phyloP scores from a whole-genome alignment of 1,284 basidiomycete genomes.

The Thecaphora thlaspeos region DNA sequence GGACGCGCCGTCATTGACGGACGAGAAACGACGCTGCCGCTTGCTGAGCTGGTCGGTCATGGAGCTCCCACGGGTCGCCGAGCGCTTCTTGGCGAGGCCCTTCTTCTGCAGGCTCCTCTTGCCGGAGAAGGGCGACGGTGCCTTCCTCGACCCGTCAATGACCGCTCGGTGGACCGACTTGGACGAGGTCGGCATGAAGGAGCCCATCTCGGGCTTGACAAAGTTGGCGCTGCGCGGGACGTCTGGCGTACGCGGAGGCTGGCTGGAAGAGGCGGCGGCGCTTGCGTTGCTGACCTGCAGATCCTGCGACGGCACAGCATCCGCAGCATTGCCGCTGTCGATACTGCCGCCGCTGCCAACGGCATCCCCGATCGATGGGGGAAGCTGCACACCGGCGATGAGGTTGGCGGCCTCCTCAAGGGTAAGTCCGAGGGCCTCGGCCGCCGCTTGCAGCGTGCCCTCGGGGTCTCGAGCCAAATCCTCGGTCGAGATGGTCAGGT shows the following conservation, averaged over 20 bases:
- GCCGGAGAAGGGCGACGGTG: conserved; percentile 52
- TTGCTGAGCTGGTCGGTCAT: conserved; percentile 35
- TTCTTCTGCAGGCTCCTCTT: conserved; percentile 38
- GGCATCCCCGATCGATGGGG: conserved; percentile 1
- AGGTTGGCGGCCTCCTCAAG: conserved; percentile 32
- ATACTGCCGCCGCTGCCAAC: conserved; percentile 8
- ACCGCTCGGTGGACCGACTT: conserved; percentile 55
- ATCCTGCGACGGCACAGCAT: conserved; percentile 10
- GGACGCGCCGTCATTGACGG: conserved; percentile 27
- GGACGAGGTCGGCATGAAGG: conserved; percentile 48
- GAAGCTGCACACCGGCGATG: conserved; percentile 33
- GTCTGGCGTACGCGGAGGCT: conserved; percentile 22
- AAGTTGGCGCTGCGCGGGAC: conserved; percentile 17
- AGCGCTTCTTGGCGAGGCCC: conserved; percentile 41
- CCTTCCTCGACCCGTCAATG: conserved; percentile 51
- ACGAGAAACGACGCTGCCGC: conserved; percentile 39
- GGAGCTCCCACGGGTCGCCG: conserved; percentile 20
- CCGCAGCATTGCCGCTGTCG: conserved; percentile 6
- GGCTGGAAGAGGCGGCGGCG: neutral
- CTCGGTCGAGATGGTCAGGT: conserved; percentile 43
- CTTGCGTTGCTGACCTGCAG: neutral
- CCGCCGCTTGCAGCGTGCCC: conserved; percentile 33
- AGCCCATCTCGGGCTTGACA: conserved; percentile 48
- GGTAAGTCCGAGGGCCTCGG: conserved; percentile 31
- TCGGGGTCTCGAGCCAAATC: conserved; percentile 39